phyloP scores from a whole-genome alignment of 1,139 yeast genomes.

The Scheffersomyces parashehatae region DNA sequence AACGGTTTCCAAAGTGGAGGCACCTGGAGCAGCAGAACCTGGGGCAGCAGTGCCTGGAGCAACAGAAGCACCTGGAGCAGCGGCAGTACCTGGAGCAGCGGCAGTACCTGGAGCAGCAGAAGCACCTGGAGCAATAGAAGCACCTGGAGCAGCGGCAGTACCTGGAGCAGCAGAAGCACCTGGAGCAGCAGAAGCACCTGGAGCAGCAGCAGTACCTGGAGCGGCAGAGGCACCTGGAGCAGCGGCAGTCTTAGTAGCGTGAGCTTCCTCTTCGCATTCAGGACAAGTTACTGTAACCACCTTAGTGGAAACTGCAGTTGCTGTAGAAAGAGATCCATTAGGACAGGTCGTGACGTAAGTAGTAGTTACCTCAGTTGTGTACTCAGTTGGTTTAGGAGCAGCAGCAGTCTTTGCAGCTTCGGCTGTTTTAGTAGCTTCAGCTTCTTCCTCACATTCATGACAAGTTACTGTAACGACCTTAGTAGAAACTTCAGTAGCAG shows the following conservation, averaged over 20 bases:
- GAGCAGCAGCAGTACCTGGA: background rate
- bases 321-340: conserved; percentile 17
- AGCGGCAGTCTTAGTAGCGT: background rate
- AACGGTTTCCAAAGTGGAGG: background rate
- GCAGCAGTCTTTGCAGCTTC: background rate
- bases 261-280: too few species aligned
- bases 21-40: background rate
- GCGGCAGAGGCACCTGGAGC: background rate
- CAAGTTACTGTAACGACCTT: conserved; percentile 2
- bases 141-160: conserved; percentile 1
- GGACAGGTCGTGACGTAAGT: conserved; percentile 7
- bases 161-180: conserved; percentile 3
- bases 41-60: conserved; percentile 3
- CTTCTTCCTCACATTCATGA: background rate
- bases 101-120: conserved; percentile 2
- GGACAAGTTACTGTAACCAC: conserved; percentile 1
- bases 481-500: conserved; percentile 13
- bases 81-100: conserved; percentile 7
- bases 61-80: conserved; percentile 14
- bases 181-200: too few species aligned
- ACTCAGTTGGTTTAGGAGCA: conserved; percentile 11
- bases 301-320: conserved; percentile 10
- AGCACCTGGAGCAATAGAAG: background rate
- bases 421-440: too few species aligned
- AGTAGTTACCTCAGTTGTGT: conserved; percentile 17